A percentile compares a stretch with the other conserved stretches of the same genome.
Evolutionary conservation across 805 yeast genomes (phyloP).

Genomic region (Myxozyma neotropica): DNA sequence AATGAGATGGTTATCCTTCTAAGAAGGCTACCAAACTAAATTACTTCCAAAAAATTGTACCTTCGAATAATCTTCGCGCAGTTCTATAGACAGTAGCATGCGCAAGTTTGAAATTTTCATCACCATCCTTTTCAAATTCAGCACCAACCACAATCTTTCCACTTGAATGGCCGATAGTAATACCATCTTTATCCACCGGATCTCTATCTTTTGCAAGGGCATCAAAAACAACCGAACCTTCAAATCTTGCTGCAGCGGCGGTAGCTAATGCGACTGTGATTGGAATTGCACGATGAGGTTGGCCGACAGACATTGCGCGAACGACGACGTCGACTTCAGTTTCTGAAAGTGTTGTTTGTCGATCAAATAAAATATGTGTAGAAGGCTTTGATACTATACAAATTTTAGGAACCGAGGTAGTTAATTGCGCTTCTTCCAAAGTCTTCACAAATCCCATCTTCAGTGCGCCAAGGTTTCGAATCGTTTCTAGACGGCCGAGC

Average conservation of each 20-base stretch:
- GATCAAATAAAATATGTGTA: constrained; percentile 4
- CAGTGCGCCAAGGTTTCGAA: constrained; percentile 13
- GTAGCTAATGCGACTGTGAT: constrained; percentile 15
- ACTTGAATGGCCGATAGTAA: constrained; percentile 18
- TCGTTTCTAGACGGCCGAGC: constrained; percentile 4
- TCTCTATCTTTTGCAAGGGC: background rate
- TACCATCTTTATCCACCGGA: background rate
- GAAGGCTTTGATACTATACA: constrained; percentile 12
- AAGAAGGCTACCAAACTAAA: no score
- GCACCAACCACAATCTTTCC: constrained; percentile 18
- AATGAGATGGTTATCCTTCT: no score
- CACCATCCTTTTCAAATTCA: constrained; percentile 3
- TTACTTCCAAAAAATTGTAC: constrained; percentile 9
- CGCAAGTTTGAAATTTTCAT: background rate
- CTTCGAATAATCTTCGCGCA: constrained; percentile 15
- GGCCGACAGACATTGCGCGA: constrained; percentile 23
- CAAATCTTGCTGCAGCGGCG: constrained; percentile 14
- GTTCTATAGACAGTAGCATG: constrained; percentile 14
- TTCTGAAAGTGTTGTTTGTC: background rate
- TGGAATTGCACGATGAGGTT: constrained; percentile 21
- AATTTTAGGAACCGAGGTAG: constrained; percentile 10
- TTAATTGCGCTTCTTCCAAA: constrained; percentile 1
- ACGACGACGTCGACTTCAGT: constrained; percentile 12
- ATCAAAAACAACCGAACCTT: constrained; percentile 3
- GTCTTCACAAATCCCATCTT: constrained; percentile 12